Evolutionary conservation across 148 eudicot genomes (phyloP).

Genomic region (Camellia granthamiana): DNA sequence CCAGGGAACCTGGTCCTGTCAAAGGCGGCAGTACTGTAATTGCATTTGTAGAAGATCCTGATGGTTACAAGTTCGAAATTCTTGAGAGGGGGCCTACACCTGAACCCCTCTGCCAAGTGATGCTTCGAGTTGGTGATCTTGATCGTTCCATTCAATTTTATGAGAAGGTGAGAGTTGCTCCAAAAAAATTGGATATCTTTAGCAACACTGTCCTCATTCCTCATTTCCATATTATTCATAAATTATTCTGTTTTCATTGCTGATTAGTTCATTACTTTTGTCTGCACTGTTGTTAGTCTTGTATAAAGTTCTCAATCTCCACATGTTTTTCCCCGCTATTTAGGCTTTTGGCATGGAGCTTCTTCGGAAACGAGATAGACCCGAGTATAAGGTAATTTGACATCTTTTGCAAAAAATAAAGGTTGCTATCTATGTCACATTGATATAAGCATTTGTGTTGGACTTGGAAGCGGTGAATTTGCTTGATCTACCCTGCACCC

Average conservation of each 20-base stretch:
- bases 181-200: neutral
- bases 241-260: neutral
- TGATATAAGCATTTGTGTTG: neutral
- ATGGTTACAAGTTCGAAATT: constrained; percentile 82
- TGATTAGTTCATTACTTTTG: neutral
- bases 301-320: constrained; percentile 14
- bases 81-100: constrained; percentile 74
- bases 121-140: constrained; percentile 97
- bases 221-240: neutral
- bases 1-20: constrained; percentile 80
- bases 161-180: constrained; percentile 55
- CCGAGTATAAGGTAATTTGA: constrained; percentile 60
- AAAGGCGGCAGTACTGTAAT: constrained; percentile 62
- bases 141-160: constrained; percentile 79
- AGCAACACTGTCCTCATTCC: neutral
- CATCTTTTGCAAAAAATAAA: neutral
- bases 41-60: constrained; percentile 81
- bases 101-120: constrained; percentile 90
- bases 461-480: neutral
- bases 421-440: neutral
- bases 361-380: constrained; percentile 63
- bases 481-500: no score
- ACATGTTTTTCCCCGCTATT: neutral
- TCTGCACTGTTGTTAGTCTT: neutral
- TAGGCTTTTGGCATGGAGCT: constrained; percentile 89